Evolutionary conservation across 108 stramenopile genomes (phyloP), one percentile per base, ranked within the genome.

Genomic region (Schizochytrium sp.): DNA sequence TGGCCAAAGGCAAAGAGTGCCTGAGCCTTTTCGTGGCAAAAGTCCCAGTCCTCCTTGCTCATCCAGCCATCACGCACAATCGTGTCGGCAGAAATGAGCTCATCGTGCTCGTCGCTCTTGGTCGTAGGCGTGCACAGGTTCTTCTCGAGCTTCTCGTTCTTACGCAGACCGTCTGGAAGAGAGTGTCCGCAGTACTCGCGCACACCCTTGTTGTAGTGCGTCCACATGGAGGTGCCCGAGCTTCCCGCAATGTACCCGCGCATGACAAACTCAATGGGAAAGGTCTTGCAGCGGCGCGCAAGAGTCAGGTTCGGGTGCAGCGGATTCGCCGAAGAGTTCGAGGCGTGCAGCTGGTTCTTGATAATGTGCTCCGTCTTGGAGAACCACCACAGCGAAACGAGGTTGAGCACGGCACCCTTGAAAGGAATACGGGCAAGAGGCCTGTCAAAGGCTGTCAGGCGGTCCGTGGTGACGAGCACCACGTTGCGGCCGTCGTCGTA

Each of bases 401-500:
- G 90, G 89, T 99, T 99, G 71, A 99, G 92, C 14, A 99, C 99
- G 29, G 95, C 94, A 3, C 99, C 99, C 87, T 99, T 99, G 96
- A 93, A 99, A 5, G 99, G 99, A 10, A 99, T 97, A 34, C 89
- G 72, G 21, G 98, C 97, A 60, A 99, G 94, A 88, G 93, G 91
- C 18, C 99, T 96, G 93, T 99, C 99, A 91, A 99, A 99, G 43
- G 98, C 99, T 28, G 96, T 97, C 89, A 98, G 98, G 55, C 99
- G 95, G 93, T 99, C 99, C 53, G 98, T 98, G 25, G 99, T 97
- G 19, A 98, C 96, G 88, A 99, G 93, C 14, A 98, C 96, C 34
- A 99, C 89, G 53, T 55, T 48, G 55, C 90, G 87, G 44, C 87
- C 89, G 71, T 90, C 88, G 53, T 89, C 48, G 63, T 94, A 94